phyloP scores from a whole-genome alignment of 768 basidiomycete genomes.

The Panaeolus cyanescens region DNA sequence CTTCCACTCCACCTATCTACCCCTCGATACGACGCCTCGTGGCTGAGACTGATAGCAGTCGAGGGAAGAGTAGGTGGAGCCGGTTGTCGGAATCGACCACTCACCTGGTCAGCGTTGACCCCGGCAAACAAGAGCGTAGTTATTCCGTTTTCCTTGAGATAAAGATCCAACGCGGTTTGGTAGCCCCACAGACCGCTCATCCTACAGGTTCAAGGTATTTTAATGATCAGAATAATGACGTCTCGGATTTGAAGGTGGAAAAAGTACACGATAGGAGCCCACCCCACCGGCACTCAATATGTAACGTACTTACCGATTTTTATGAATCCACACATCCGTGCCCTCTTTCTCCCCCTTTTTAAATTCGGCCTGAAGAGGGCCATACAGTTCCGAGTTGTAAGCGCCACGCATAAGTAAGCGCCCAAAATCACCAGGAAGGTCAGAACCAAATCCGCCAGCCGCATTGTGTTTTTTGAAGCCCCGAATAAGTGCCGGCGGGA shows the following conservation, averaged over 20 bases:
- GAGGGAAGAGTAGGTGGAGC: neutral
- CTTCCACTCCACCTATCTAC: neutral
- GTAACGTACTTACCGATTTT: slow-evolving; percentile 50
- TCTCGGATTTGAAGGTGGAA: neutral
- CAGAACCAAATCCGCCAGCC: slow-evolving; percentile 51
- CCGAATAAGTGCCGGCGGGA: slow-evolving; percentile 61
- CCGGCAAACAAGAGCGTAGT: slow-evolving; percentile 64
- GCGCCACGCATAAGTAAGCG: slow-evolving; percentile 58
- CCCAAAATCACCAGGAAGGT: slow-evolving; percentile 55
- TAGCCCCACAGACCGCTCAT: slow-evolving; percentile 71
- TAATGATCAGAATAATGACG: neutral
- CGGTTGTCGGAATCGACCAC: slow-evolving; percentile 1
- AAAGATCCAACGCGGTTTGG: slow-evolving; percentile 62
- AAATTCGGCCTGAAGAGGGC: slow-evolving; percentile 59
- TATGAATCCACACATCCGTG: slow-evolving; percentile 73
- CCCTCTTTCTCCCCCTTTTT: slow-evolving; percentile 51
- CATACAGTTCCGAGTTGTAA: slow-evolving; percentile 63
- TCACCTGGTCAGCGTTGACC: slow-evolving; percentile 69
- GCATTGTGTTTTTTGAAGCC: slow-evolving; percentile 50
- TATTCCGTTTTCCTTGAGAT: slow-evolving; percentile 63
- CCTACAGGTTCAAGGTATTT: slow-evolving; percentile 26
- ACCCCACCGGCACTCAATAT: neutral
- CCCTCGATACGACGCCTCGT: neutral
- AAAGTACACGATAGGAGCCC: neutral
- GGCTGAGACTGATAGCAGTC: neutral